Evolutionary conservation across 108 stramenopile species (phyloP).

Genomic region (Epipyxis sp.): DNA sequence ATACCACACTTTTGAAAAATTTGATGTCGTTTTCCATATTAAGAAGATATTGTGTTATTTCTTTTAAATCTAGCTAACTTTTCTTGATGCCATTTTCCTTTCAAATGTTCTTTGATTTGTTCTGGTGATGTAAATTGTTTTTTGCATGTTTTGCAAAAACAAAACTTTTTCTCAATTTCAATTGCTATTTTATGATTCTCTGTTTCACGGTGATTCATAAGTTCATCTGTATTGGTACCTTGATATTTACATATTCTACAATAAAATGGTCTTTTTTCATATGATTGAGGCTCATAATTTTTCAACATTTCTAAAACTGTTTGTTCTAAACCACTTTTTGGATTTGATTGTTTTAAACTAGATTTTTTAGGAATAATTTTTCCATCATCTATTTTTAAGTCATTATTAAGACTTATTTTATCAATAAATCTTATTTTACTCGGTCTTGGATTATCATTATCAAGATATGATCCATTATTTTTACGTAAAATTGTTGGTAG

Average conservation of each 20-base stretch:
- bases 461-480: no score
- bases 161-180: conserved; percentile 65
- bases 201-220: conserved; percentile 61
- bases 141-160: conserved; percentile 73
- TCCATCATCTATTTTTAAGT: no score
- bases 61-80: not conserved
- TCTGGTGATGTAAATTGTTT: conserved; percentile 80
- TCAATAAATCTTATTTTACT: no score
- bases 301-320: conserved; percentile 72
- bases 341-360: not conserved
- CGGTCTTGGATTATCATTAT: no score
- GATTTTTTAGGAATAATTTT: not conserved
- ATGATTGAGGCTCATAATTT: conserved; percentile 68
- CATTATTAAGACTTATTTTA: no score
- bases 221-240: conserved; percentile 59
- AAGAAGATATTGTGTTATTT: not conserved
- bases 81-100: conserved; percentile 65
- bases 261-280: conserved; percentile 74
- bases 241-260: conserved; percentile 78
- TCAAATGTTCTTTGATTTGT: conserved; percentile 77
- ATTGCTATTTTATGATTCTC: conserved; percentile 72
- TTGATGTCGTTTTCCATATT: no score
- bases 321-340: conserved; percentile 56
- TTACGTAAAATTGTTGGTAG: no score
- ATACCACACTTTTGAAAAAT: no score